Percentiles rank a stretch among this genome's conserved stretches.
phyloP scores from a whole-genome alignment of 2,329 filamentous ascomycete species.

The Penicillium sp. region DNA sequence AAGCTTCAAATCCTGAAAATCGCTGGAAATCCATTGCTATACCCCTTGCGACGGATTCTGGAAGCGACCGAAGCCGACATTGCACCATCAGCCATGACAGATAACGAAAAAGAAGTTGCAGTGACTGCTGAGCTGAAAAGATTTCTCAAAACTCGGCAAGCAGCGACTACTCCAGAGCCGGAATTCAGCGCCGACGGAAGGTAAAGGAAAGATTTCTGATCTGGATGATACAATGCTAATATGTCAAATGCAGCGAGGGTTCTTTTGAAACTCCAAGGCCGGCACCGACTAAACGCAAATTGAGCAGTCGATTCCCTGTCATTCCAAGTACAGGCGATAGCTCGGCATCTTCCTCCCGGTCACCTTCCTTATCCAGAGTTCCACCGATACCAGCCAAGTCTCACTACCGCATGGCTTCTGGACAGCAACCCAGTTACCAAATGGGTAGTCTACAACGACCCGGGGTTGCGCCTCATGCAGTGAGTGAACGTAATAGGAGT shows the following conservation, averaged over 20 bases:
- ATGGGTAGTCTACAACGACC: slow-evolving; percentile 57
- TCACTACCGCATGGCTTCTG: slow-evolving; percentile 60
- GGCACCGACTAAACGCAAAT: slow-evolving; percentile 45
- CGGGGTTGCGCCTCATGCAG: slow-evolving; percentile 63
- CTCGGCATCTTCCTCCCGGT: slow-evolving; percentile 61
- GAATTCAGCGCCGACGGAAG: slow-evolving; percentile 46
- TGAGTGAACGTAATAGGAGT: slow-evolving; percentile 55
- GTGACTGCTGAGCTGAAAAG: slow-evolving; percentile 57
- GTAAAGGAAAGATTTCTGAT: slow-evolving; percentile 20
- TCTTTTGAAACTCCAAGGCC: slow-evolving; percentile 71
- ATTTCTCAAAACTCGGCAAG: slow-evolving; percentile 48
- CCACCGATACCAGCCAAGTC: slow-evolving; percentile 76
- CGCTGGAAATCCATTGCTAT: slow-evolving; percentile 77
- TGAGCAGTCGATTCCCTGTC: slow-evolving; percentile 56
- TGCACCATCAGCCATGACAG: slow-evolving; percentile 48
- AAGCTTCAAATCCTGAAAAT: slow-evolving; percentile 85
- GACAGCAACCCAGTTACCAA: slow-evolving; percentile 34
- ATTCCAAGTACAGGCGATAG: slow-evolving; percentile 48
- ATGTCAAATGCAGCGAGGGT: slow-evolving; percentile 56
- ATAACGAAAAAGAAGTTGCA: slow-evolving; percentile 56
- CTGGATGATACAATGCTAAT: not conserved
- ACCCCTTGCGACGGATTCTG: slow-evolving; percentile 66
- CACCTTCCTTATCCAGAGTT: slow-evolving; percentile 59
- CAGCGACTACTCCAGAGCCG: slow-evolving; percentile 35
- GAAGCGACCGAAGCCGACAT: slow-evolving; percentile 62